Percentiles rank a stretch among this genome's conserved stretches.
Evolutionary conservation across 306 rosid genomes (phyloP).

Genomic region (Lupinus albus): DNA sequence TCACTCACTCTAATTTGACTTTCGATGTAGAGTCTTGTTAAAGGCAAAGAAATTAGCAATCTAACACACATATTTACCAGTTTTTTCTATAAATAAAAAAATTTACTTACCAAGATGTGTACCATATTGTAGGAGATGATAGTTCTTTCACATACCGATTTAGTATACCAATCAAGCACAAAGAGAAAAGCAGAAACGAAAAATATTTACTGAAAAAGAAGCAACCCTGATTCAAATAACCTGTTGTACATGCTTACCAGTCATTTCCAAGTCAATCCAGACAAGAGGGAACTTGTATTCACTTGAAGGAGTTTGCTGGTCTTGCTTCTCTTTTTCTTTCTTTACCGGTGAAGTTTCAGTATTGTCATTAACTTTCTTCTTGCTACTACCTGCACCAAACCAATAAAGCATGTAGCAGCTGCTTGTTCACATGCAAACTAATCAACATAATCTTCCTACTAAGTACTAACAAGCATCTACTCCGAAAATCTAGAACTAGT

Average conservation of each 20-base stretch:
- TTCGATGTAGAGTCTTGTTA: constrained; percentile 28
- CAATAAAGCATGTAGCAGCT: constrained; percentile 38
- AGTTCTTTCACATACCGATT: constrained; percentile 4
- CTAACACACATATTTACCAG: neutral
- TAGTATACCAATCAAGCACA: constrained; percentile 14
- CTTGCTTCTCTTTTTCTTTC: constrained; percentile 40
- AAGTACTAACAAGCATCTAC: constrained; percentile 16
- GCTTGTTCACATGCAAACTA: constrained; percentile 20
- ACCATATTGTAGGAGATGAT: neutral
- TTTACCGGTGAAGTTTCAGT: constrained; percentile 23
- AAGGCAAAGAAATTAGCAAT: constrained; percentile 19
- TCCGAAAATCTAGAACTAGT: constrained; percentile 10
- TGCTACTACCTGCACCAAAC: constrained; percentile 55
- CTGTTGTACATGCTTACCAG: constrained; percentile 58
- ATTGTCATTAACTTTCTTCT: constrained; percentile 48
- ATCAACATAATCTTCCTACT: constrained; percentile 13
- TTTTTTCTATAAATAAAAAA: too few relatives aligned
- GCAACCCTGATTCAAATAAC: constrained; percentile 6
- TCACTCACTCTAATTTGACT: constrained; percentile 26
- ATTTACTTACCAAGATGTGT: constrained; percentile 19
- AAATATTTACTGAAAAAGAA: constrained; percentile 4
- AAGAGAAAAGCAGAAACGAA: constrained; percentile 8
- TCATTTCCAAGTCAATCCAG: constrained; percentile 99
- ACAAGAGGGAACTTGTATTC: constrained; percentile 82
- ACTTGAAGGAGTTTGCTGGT: constrained; percentile 40